A percentile compares a stretch with the other conserved stretches of the same genome.
These are phyloP conservation scores for Aureococcus anophagefferens DNA, from an alignment of 108 stramenopile species.

Conservation along the genomic window DNA sequence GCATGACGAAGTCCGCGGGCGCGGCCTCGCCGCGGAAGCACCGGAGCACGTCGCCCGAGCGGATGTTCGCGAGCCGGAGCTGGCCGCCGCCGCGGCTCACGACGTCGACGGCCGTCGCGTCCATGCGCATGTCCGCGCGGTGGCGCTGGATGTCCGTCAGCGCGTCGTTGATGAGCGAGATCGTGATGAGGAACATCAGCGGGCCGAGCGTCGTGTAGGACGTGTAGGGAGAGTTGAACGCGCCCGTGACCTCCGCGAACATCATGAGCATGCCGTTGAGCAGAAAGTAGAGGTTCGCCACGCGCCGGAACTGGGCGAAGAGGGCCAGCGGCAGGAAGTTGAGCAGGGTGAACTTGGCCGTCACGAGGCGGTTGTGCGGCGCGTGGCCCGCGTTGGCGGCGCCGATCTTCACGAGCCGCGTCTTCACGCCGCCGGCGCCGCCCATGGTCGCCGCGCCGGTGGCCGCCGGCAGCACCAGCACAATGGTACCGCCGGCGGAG, in stretches of 20 bases:
- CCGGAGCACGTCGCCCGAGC: constrained; percentile 77
- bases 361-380: neutral
- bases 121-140: constrained; percentile 64
- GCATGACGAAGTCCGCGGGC: constrained; percentile 81
- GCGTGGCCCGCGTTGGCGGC: neutral
- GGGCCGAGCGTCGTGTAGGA: constrained; percentile 90
- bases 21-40: constrained; percentile 77
- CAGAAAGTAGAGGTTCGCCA: constrained; percentile 90
- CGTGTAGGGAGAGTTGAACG: constrained; percentile 67
- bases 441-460: too few relatives aligned
- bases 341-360: neutral
- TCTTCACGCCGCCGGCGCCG: too few relatives aligned
- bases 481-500: too few relatives aligned
- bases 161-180: constrained; percentile 79
- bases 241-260: constrained; percentile 63
- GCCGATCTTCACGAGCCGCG: neutral
- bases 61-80: constrained; percentile 50
- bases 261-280: constrained; percentile 82
- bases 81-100: neutral
- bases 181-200: constrained; percentile 72
- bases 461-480: too few relatives aligned
- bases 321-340: constrained; percentile 7
- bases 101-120: constrained; percentile 55
- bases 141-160: constrained; percentile 80
- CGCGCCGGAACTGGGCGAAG: neutral